A percentile compares a stretch with the other conserved stretches of the same genome.
Conservation (phyloP, 129 eudicot genomes). For the Chrysanthemum lavandulifolium region DNA sequence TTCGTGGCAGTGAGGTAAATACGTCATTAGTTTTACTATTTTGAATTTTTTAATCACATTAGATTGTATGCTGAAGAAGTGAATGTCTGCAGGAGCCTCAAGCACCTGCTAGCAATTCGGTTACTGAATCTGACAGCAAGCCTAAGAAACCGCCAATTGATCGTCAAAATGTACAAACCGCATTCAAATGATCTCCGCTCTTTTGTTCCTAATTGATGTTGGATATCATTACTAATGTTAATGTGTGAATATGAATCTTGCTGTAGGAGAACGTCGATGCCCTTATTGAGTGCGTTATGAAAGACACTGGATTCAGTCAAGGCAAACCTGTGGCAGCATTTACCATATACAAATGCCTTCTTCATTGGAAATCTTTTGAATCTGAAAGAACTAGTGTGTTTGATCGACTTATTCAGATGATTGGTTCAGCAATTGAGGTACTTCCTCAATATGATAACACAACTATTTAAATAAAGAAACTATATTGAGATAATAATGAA, state of each 20-base stretch:
- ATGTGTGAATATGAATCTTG: conserved; percentile 6
- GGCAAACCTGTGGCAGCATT: conserved; percentile 95
- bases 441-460: neutral
- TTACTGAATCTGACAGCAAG: conserved; percentile 60
- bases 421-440: conserved; percentile 99
- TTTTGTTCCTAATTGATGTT: neutral
- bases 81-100: conserved; percentile 55
- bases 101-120: conserved; percentile 58
- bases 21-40: conserved; percentile 29
- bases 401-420: conserved; percentile 98
- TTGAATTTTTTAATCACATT: neutral
- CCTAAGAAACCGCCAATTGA: conserved; percentile 68
- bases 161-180: conserved; percentile 65
- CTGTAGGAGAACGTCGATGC: conserved; percentile 90
- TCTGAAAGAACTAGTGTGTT: conserved; percentile 85
- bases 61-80: neutral
- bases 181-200: conserved; percentile 2
- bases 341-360: conserved; percentile 90
- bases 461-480: neutral
- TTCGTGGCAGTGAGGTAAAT: conserved; percentile 36
- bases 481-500: conserved; percentile 1
- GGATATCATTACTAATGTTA: neutral
- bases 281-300: conserved; percentile 75
- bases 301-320: conserved; percentile 91
- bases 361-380: conserved; percentile 98